Evolutionary conservation across 129 eudicot species (phyloP).

Genomic region (Deinandra increscens): DNA sequence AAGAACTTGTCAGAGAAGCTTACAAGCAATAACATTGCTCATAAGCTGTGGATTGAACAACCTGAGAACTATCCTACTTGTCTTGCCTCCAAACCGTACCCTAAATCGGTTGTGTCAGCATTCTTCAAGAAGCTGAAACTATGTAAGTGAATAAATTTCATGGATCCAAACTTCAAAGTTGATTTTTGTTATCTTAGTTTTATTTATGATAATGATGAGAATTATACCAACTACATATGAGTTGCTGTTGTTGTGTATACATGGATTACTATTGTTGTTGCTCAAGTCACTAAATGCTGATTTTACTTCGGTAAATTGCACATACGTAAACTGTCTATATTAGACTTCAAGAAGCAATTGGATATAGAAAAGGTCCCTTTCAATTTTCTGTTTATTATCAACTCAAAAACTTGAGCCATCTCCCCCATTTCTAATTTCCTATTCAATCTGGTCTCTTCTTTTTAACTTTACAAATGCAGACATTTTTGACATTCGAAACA

Average conservation of each 20-base stretch:
- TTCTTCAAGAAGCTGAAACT: slow-evolving; percentile 81
- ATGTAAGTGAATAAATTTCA: slow-evolving; percentile 58
- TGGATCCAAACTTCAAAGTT: background rate
- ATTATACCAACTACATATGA: slow-evolving; percentile 21
- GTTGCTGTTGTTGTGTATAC: slow-evolving; percentile 14
- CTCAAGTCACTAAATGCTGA: too few species aligned
- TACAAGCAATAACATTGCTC: slow-evolving; percentile 57
- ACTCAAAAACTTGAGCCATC: background rate
- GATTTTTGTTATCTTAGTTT: slow-evolving; percentile 2
- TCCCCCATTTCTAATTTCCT: slow-evolving; percentile 17
- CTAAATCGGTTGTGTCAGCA: slow-evolving; percentile 69
- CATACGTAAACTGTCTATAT: too few species aligned
- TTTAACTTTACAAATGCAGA: background rate
- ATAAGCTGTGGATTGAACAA: slow-evolving; percentile 92
- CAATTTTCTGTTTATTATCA: too few species aligned
- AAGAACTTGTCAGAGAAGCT: slow-evolving; percentile 73
- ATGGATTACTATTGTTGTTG: background rate
- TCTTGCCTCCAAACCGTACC: slow-evolving; percentile 90
- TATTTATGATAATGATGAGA: background rate
- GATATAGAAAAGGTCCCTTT: too few species aligned
- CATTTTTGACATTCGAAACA: slow-evolving; percentile 30
- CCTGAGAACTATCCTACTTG: slow-evolving; percentile 89
- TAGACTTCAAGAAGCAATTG: too few species aligned
- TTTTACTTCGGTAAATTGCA: background rate
- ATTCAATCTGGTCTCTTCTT: background rate